These are phyloP conservation scores for Puya raimondii DNA, from an alignment of 176 grass and related monocot genomes.

Conservation along the genomic window DNA sequence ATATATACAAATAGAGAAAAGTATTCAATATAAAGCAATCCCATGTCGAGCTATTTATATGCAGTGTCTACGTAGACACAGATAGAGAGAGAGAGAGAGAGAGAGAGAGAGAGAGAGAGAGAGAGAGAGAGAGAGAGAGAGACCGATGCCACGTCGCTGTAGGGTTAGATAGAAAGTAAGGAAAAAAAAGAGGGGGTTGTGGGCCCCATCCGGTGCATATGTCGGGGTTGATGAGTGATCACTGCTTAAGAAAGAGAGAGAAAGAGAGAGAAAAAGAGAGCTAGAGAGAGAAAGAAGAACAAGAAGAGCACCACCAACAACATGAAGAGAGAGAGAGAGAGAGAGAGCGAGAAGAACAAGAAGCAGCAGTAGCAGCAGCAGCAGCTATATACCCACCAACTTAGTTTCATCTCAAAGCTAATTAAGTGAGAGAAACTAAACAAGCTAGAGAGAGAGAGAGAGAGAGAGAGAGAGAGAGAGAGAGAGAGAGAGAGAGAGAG, in stretches of 20 bases:
- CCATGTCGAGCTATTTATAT: no score
- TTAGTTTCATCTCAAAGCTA: not conserved
- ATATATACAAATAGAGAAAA: no score
- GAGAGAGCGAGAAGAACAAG: conserved; percentile 36
- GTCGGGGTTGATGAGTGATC: not conserved
- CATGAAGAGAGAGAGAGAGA: conserved; percentile 14
- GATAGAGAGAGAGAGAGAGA: not conserved
- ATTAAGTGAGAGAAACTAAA: conserved; percentile 3
- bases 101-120: conserved; percentile 7
- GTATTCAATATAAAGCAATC: no score
- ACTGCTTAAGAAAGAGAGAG: not conserved
- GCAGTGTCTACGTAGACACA: no score
- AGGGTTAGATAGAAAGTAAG: conserved; percentile 79
- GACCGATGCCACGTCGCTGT: conserved; percentile 87
- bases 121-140: conserved; percentile 14
- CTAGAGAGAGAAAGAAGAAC: conserved; percentile 4
- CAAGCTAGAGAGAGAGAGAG: not conserved
- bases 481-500: conserved; percentile 22
- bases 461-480: conserved; percentile 30
- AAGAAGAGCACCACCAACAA: conserved; percentile 25
- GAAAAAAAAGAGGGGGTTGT: conserved; percentile 25
- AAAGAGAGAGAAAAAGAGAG: conserved; percentile 3
- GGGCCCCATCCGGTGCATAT: conserved; percentile 34
- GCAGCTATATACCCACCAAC: conserved; percentile 37
- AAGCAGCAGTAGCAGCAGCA: not conserved